Conservation (phyloP, 2,329 filamentous ascomycete genomes). For the Aspergillus felis region DNA sequence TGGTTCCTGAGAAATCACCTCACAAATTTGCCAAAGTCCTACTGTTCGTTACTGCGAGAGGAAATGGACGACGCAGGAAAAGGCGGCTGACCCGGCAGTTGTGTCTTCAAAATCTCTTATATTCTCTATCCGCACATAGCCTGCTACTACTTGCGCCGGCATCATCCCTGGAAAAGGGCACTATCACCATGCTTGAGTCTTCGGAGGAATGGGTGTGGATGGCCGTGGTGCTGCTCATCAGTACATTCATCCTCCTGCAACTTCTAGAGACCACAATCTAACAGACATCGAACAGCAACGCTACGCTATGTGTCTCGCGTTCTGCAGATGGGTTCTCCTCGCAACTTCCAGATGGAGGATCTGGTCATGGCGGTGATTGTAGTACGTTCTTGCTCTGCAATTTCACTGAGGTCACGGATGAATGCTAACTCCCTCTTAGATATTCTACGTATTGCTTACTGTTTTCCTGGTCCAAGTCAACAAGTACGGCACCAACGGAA, state of each 20-base stretch:
- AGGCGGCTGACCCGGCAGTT: not conserved
- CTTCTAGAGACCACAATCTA: not conserved
- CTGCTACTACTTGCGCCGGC: not conserved
- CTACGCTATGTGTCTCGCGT: conserved; percentile 11
- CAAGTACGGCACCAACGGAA: conserved; percentile 45
- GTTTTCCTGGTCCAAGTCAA: conserved; percentile 43
- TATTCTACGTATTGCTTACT: conserved; percentile 41
- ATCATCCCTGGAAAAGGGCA: not conserved
- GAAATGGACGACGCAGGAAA: not conserved
- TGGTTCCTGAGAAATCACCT: not conserved
- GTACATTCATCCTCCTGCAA: conserved; percentile 1
- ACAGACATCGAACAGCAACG: not conserved
- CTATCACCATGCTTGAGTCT: not conserved
- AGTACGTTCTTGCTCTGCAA: not conserved
- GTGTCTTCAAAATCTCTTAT: not conserved
- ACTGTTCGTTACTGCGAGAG: not conserved
- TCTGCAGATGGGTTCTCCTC: conserved; percentile 5
- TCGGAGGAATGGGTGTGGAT: conserved; percentile 10
- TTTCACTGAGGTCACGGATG: not conserved
- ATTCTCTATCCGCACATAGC: not conserved
- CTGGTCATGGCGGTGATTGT: conserved; percentile 6
- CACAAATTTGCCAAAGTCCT: not conserved
- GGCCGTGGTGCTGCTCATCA: conserved; percentile 9
- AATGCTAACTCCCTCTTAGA: conserved; percentile 8
- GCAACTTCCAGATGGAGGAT: conserved; percentile 10